Evolutionary conservation across 352 stramenopile genomes (phyloP), one percentile per base, ranked within the genome.

Genomic region (Hyaloperonospora brassicae): DNA sequence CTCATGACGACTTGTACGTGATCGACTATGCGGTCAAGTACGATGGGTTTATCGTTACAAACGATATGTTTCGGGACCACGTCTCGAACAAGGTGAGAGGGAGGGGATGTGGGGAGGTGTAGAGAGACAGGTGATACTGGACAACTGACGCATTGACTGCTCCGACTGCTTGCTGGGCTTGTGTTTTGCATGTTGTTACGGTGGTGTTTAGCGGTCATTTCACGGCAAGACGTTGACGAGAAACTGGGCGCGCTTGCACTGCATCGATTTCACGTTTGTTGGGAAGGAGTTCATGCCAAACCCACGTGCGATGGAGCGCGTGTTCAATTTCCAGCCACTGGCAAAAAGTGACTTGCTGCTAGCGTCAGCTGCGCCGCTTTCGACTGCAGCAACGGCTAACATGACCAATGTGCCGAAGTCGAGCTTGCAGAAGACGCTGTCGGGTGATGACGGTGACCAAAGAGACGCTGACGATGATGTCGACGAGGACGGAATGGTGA

Each of bases 31-130:
- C 86, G 2, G 79, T 88, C 61, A 89, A 88, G 52, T 72, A 96
- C 66, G 58, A 87, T 55, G 84, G 84, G 17, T 91, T 92, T 52
- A 83, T 96, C 46, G 85, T 96, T 46, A 95, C 81, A 2, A 96
- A 96, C 68, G 87, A 96, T 64, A 89, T 95, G 76, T 96, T 94
- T 55, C 79, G 87, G n/a, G 86, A 96, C 60, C 84, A 94, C 42
- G 66, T 95, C 6, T 58, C 77, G 27, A 76, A 90, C 47, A 84
- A 85, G 64, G 79, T 79, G 56, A 36, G 62, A 56, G 30, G 10
- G 23, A 21, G 17, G 17, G 17, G 12, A 42, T 42, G 14, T 21
- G 36, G 10, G 14, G 36, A 11, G 12, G n/a, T 14, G 22, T 21
- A 14, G 12, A 2, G 12, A 2, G n/a, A 25, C n/a, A 11, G 4